A percentile compares a stretch with the other conserved stretches of the same genome.
Conservation (phyloP, 441 rosid genomes). For the Syzygium syzygioides region DNA sequence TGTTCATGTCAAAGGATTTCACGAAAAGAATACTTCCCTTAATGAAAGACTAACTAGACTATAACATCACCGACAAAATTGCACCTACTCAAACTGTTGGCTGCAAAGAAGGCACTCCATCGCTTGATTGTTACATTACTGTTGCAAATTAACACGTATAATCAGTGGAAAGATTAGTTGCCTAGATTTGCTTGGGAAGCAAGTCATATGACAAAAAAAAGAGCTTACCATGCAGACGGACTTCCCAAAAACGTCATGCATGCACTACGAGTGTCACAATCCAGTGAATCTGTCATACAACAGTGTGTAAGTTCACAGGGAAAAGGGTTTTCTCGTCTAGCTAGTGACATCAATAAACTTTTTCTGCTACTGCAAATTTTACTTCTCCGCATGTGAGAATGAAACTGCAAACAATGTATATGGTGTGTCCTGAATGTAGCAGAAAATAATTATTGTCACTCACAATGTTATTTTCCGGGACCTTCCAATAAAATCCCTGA, state of each 20-base stretch:
- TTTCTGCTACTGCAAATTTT: neutral
- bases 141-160: neutral
- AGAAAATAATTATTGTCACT: neutral
- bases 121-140: neutral
- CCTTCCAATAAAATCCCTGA: constrained; percentile 16
- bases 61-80: neutral
- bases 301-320: neutral
- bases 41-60: neutral
- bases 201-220: neutral
- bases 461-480: constrained; percentile 8
- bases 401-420: neutral
- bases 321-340: neutral
- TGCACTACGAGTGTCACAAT: neutral
- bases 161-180: neutral
- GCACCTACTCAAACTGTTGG: neutral
- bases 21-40: neutral
- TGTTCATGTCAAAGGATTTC: neutral
- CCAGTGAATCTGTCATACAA: constrained; percentile 5
- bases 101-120: neutral
- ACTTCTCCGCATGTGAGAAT: neutral
- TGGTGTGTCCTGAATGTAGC: neutral
- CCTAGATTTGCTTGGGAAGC: neutral
- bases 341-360: neutral
- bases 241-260: neutral
- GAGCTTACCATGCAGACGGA: neutral